Base-by-base conservation (phyloP, 208 protist species). In the Wallacemonas sp. region DNA sequence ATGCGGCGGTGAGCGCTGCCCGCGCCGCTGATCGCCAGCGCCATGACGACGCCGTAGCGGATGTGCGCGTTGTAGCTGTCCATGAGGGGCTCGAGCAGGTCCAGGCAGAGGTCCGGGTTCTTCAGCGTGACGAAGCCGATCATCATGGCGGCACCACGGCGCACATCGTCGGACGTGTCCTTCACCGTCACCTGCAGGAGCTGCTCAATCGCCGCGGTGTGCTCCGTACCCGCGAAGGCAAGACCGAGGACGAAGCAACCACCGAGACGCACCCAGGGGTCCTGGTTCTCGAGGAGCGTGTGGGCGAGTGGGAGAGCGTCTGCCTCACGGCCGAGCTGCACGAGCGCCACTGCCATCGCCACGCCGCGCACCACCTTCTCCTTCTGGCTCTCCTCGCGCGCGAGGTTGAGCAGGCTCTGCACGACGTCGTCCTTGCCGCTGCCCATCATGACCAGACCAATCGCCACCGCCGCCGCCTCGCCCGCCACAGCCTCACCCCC, bases 11-110 rank as follows among this genome's bases (percentile, higher is more conserved):
- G 67, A 33, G 89, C 98, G 22, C 97, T 99, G 50, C 97, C 98
- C n/a, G 98, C 98, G 54, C 92, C 99, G 2, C 97, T 73, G 32
- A 99, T 94, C 41, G 97, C 99, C 5, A 99, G 84, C 28, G 98
- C 98, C 70, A 99, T 83, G 10, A 98, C 93, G 14, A 98, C 96
- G 48, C 97, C 97, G 77, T 99, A 99, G 55, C 99, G 90, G 16
- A 99, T 98, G 77, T 99, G 98, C 32, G 98, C 96, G 74, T 99
- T 99, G 88, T 99, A 99, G 76, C 84, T 97, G 72, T 99, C 98
- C 23, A 94, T 76, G 20, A 95, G 84, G 23, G 93, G 78, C 49
- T 79, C 78, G 10, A 82, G 79, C 31, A 97, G 74, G 39, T 95
- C 87, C 3, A 97, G 61, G 74, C 94, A 97, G 44, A 98, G 84